These are phyloP conservation scores for Urtica urens DNA, from an alignment of 306 rosid species.

Conservation along the genomic window DNA sequence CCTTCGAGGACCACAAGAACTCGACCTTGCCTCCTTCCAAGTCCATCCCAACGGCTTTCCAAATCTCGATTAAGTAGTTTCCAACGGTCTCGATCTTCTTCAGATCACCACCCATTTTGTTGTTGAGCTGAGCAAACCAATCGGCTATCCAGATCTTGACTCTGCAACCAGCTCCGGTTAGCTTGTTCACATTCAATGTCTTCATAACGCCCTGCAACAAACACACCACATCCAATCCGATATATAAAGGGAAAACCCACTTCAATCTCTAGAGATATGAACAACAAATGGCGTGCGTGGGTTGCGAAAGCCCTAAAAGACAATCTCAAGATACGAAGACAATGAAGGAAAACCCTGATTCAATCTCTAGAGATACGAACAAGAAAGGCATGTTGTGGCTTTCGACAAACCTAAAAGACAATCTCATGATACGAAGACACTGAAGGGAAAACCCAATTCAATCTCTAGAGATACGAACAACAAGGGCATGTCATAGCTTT, in stretches of 20 bases:
- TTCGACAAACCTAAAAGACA: too few relatives aligned
- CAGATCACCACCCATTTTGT: constrained; percentile 79
- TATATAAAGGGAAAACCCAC: neutral
- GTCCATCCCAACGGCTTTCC: constrained; percentile 86
- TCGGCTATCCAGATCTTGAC: constrained; percentile 91
- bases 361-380: too few relatives aligned
- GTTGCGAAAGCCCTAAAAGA: too few relatives aligned
- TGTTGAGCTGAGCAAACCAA: constrained; percentile 83
- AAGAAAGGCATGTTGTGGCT: too few relatives aligned
- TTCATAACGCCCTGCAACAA: constrained; percentile 92
- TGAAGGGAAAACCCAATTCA: neutral
- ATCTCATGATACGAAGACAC: too few relatives aligned
- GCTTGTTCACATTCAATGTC: constrained; percentile 63
- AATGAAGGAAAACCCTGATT: too few relatives aligned
- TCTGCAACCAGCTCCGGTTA: constrained; percentile 60
- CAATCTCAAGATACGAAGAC: too few relatives aligned
- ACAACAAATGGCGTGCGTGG: too few relatives aligned
- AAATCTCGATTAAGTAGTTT: constrained; percentile 61
- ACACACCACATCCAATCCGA: neutral
- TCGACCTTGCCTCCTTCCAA: constrained; percentile 74
- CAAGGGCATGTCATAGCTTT: too few relatives aligned
- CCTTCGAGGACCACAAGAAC: constrained; percentile 79
- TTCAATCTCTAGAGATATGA: neutral
- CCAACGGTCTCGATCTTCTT: constrained; percentile 67
- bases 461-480: neutral